phyloP scores from a whole-genome alignment of 345 rosid genomes.

The Microthlaspi erraticum region DNA sequence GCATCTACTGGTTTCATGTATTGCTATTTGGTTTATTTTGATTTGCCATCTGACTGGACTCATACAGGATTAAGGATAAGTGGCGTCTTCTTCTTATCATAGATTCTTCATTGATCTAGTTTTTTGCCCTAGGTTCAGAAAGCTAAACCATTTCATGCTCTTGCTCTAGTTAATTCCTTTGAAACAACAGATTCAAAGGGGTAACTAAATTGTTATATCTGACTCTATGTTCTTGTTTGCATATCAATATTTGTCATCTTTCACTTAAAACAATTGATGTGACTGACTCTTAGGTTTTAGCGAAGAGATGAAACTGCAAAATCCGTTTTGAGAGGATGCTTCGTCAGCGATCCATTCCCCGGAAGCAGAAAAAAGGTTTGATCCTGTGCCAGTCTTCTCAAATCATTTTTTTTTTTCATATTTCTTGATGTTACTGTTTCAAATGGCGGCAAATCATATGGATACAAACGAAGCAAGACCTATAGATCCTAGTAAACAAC shows the following conservation, averaged over 20 bases:
- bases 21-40: constrained; percentile 3
- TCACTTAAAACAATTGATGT: background rate
- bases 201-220: background rate
- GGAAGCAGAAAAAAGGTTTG: background rate
- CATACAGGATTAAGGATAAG: background rate
- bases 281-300: background rate
- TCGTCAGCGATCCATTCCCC: background rate
- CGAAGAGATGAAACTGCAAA: background rate
- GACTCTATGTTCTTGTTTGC: background rate
- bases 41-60: constrained; percentile 12
- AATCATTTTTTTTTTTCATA: background rate
- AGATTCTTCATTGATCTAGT: background rate
- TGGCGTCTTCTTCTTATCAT: constrained; percentile 4
- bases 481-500: too few relatives aligned
- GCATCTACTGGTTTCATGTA: background rate
- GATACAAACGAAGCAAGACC: background rate
- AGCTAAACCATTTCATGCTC: background rate
- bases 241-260: background rate
- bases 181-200: background rate
- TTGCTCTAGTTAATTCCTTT: background rate
- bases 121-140: constrained; percentile 1
- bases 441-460: background rate
- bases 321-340: background rate
- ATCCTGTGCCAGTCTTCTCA: background rate
- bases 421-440: background rate